Base-by-base conservation (phyloP, 2,329 filamentous ascomycete genomes). In the Ascochyta viciae-villosae region DNA sequence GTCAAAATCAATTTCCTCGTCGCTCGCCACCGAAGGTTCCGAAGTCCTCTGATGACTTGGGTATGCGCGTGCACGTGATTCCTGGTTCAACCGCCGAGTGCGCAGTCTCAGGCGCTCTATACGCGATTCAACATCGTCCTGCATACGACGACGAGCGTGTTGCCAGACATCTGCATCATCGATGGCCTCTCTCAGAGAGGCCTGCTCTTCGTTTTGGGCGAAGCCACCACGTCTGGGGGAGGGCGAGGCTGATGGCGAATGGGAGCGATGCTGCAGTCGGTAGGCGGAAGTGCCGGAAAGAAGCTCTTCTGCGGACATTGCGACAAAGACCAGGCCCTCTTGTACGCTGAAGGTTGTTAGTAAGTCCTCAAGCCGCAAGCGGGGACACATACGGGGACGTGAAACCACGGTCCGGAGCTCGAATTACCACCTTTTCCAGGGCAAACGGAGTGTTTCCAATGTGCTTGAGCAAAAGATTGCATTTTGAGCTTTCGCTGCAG, bases 301-400 rank as follows among this genome's bases (percentile, higher is more conserved):
- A 1, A 95, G 79, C 57, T 95, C 88, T 63, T 96, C 87, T 34
- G 88, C 85, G 37, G 87, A 85, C 93, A 97, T 96, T 41, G 91
- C 86, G 26, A 98, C 84, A 70, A 97, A 97, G 1, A 98, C 85
- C 83, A 97, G 89, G 40, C 95, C 94, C 82, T 96, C 90, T 76
- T 94, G 89, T 49, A 96, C 88, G 50, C 91, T 94, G 72, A 53
- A 47, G 15, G 54, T 54, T 46, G 67, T 81, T 62, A 82, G 76
- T 42, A 56, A 40, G 37, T 35, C 49, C 57, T 52, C 50, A 54
- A 51, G 39, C 24, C 15, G 45, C n/a, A 35, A 42, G 23, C 16
- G 41, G 49, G 51, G 39, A 55, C 44, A 85, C 91, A 76, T 86
- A 96, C 90, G 92, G 92, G 65, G 91, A 88, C 57, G 92, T 93